phyloP scores from a whole-genome alignment of 2,329 filamentous ascomycete genomes.

The Raffaelea arxii region DNA sequence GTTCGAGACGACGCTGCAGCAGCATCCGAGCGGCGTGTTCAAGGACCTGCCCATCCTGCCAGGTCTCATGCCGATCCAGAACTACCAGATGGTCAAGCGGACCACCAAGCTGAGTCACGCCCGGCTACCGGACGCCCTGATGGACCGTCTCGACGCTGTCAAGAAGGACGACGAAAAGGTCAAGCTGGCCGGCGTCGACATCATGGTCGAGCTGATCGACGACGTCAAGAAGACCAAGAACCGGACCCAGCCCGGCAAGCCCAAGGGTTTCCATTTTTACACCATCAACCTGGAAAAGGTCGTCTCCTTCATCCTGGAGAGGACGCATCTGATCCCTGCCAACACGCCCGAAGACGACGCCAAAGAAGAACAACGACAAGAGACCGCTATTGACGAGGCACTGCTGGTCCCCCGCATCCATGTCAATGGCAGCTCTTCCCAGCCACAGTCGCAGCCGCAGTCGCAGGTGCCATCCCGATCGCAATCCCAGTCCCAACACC shows the following conservation, averaged over 20 bases:
- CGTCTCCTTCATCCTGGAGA: slow-evolving; percentile 84
- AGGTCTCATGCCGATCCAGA: slow-evolving; percentile 95
- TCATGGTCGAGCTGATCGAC: slow-evolving; percentile 75
- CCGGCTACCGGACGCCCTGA: slow-evolving; percentile 60
- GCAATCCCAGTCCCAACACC: slow-evolving; percentile 23
- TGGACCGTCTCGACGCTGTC: slow-evolving; percentile 61
- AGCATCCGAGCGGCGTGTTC: slow-evolving; percentile 77
- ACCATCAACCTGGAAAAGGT: slow-evolving; percentile 94
- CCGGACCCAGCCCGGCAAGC: slow-evolving; percentile 37
- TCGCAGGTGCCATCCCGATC: slow-evolving; percentile 15
- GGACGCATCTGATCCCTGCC: slow-evolving; percentile 69
- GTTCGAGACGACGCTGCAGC: slow-evolving; percentile 68
- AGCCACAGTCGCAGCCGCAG: slow-evolving; percentile 22
- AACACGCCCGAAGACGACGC: slow-evolving; percentile 34
- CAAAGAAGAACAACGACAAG: slow-evolving; percentile 32
- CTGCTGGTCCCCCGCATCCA: slow-evolving; percentile 34
- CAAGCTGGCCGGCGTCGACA: slow-evolving; percentile 70
- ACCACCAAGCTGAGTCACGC: slow-evolving; percentile 94
- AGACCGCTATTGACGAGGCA: slow-evolving; percentile 39
- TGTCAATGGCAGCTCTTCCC: slow-evolving; percentile 36
- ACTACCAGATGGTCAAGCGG: slow-evolving; percentile 87
- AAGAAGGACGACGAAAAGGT: slow-evolving; percentile 74
- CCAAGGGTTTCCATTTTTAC: slow-evolving; percentile 90
- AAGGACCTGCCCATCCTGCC: slow-evolving; percentile 84
- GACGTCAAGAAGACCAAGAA: slow-evolving; percentile 57